These are phyloP conservation scores for Agapanthus africanus DNA, from an alignment of 106 monocot species.

Conservation along the genomic window DNA sequence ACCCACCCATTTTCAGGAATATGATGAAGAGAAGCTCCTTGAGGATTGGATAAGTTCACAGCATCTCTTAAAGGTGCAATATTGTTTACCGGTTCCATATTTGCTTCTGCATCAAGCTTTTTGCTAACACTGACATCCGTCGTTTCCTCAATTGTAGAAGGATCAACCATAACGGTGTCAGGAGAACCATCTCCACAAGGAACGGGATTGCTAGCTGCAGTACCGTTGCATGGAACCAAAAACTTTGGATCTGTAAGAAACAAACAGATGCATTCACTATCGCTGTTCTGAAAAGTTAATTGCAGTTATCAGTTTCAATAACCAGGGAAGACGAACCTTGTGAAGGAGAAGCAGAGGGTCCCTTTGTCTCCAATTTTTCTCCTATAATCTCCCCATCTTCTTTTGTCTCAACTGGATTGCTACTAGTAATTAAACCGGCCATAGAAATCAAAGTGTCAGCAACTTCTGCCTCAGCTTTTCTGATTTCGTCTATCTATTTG, in stretches of 20 bases:
- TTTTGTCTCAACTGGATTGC: not conserved
- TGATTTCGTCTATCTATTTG: slow-evolving; percentile 17
- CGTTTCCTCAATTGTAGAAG: slow-evolving; percentile 6
- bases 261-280: not conserved
- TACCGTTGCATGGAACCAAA: not conserved
- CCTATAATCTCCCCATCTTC: not conserved
- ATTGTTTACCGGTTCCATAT: not conserved
- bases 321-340: too few relatives aligned
- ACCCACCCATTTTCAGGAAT: slow-evolving; percentile 18
- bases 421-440: slow-evolving; percentile 6
- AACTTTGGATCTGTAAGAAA: slow-evolving; percentile 14
- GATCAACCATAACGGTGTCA: slow-evolving; percentile 3
- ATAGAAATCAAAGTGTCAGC: slow-evolving; percentile 28
- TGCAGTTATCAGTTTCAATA: too few relatives aligned
- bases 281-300: too few relatives aligned
- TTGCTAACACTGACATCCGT: not conserved
- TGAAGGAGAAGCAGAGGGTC: slow-evolving; percentile 3
- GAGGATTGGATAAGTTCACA: not conserved
- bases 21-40: slow-evolving; percentile 4
- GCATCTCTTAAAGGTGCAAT: too few relatives aligned
- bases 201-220: slow-evolving; percentile 2
- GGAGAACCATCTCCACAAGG: not conserved
- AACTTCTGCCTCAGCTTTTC: slow-evolving; percentile 52
- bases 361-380: slow-evolving; percentile 14
- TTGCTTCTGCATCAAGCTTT: slow-evolving; percentile 11